Evolutionary conservation across 164 flowering plant genomes (phyloP), one percentile per base, ranked within the genome.

Genomic region (Cinnamomum micranthum): DNA sequence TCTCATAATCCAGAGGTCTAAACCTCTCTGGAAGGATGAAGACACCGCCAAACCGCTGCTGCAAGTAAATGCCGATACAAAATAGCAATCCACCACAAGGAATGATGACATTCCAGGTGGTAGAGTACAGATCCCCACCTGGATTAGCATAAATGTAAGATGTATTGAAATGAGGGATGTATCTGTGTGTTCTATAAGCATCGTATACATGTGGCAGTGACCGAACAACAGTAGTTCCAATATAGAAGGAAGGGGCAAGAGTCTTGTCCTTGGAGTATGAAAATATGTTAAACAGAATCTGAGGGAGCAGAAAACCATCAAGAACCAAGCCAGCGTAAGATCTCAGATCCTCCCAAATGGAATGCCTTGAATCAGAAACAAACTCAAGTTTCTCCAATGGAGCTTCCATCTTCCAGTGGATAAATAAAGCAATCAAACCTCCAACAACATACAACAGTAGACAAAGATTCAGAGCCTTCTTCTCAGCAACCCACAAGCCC

Each of bases 291-390:
- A 88, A 76, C 22, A 88, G 69, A 69, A 91, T 82, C 77, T 91
- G 93, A 62, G 96, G 93, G 59, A 91, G 75, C 3, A 91, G 89
- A 68, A 88, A 91, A 25, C 88, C 85, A 71, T 90, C 93, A 65
- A 87, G 82, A 52, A 87, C 77, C 80, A 91, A 79, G n/a, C 92
- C 93, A 14, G 82, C 85, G 71, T 86, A 91, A n/a, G 92, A 86
- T 76, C 78, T 84, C 55, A 87, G 71, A 76, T 79, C 81, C 17
- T 73, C 77, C 87, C 82, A 87, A 12, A 84, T 17, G 12, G 87
- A 80, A 73, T 47, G 80, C 63, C 67, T 72, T 50, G 63, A 55
- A 25, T 25, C 58, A 22, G 50, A 71, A 66, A 51, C 6, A 55
- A 15, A 20, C 20, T 55, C 20, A 55, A 55, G 20, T 20, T 55